Base-by-base conservation (phyloP, 352 stramenopile species). In the Globisporangium viniferum region DNA sequence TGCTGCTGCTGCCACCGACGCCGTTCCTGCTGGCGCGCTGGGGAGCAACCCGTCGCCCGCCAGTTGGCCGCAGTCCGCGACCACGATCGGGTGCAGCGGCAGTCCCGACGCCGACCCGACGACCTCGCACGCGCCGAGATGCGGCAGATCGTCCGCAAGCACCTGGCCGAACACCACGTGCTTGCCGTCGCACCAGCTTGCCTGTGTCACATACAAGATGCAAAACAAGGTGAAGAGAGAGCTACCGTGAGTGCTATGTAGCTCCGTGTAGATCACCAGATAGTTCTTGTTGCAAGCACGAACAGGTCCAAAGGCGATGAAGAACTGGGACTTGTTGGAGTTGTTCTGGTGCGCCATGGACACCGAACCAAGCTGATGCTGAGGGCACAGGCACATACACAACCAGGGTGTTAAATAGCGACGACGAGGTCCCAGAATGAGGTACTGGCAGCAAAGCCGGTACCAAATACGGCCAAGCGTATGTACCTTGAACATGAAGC, bases 261-360 rank as follows among this genome's bases (percentile, higher is more conserved):
- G 24, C 24, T 24, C 24, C 24, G 24, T 24, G 9, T 14, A 27
- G 49, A 56, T 24, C 4, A 20, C 0, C 22, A 56, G n/a, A 12
- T 22, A 35, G 20, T 36, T 22, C 35, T 53, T 9, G 27, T 1
- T 20, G 8, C 15, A 24, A 29, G 24, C 22, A 64, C 76, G 56
- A 64, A 92, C 81, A 6, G 73, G 74, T 27, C 75, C 69, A 51
- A 96, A 98, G 58, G 94, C 99, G 68, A 99, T 98, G 81, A 99
- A 99, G 82, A 99, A 99, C 78, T 99, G 98, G 57, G 88, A 98
- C 20, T 97, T 96, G 79, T 99, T 99, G 15, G 86, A 99, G 73
- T 97, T 87, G 69, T 83, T 96, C 70, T 95, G 91, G 72, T 99
- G 99, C 14, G 97, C 98, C 97, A 99, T 99, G 57, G 93, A 98